Conservation (phyloP, 2,329 filamentous ascomycete genomes). For the Colletotrichum viniferum region DNA sequence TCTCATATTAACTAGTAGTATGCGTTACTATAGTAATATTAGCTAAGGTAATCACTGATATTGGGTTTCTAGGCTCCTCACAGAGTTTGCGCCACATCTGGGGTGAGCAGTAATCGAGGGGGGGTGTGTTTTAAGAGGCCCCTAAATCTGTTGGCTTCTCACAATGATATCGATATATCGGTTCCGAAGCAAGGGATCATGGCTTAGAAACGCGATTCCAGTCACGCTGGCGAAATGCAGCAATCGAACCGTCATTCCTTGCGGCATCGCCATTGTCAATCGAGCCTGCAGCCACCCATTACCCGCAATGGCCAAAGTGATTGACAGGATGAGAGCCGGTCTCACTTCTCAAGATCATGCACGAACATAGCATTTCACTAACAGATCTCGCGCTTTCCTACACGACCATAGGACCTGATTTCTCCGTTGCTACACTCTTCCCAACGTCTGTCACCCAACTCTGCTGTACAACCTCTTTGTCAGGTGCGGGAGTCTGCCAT, state of each 20-base stretch:
- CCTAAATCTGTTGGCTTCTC: not conserved
- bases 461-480: conserved; percentile 1
- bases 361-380: not conserved
- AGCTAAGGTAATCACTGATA: too few species aligned
- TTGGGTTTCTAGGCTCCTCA: too few species aligned
- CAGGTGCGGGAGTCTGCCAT: not conserved
- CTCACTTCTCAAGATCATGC: conserved; percentile 20
- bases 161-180: not conserved
- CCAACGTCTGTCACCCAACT: not conserved
- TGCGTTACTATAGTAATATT: too few species aligned
- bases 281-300: not conserved
- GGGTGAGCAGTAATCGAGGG: too few species aligned
- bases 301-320: not conserved
- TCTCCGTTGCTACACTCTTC: not conserved
- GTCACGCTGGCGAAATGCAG: not conserved
- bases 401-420: not conserved
- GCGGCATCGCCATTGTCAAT: not conserved
- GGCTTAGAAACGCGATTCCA: not conserved
- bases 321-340: not conserved
- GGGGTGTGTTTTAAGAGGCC: too few species aligned
- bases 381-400: conserved; percentile 11
- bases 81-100: too few species aligned
- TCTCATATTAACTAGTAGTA: too few species aligned
- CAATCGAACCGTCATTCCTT: not conserved
- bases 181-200: not conserved